These are phyloP conservation scores for Cryptococcus maquisensis DNA, from an alignment of 1,284 basidiomycete genomes.

Conservation along the genomic window DNA sequence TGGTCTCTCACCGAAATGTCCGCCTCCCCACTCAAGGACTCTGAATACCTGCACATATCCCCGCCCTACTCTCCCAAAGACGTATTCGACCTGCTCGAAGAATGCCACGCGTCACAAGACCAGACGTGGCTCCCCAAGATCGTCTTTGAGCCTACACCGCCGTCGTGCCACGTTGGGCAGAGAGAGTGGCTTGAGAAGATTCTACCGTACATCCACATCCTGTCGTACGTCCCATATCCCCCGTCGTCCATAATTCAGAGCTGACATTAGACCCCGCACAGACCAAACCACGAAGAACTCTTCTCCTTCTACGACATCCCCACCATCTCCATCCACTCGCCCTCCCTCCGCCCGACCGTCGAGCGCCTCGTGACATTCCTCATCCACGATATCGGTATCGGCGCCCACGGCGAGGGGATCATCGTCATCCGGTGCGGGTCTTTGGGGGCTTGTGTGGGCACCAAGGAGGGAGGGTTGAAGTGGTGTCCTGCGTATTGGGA, in stretches of 20 bases:
- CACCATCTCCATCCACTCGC: slow-evolving; percentile 6
- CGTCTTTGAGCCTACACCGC: slow-evolving; percentile 41
- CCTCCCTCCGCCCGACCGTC: slow-evolving; percentile 13
- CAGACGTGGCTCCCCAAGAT: slow-evolving; percentile 31
- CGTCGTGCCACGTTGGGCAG: slow-evolving; percentile 31
- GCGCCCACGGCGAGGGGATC: slow-evolving; percentile 22
- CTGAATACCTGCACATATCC: slow-evolving; percentile 37
- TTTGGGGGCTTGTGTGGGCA: slow-evolving; percentile 38
- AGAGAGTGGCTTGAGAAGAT: slow-evolving; percentile 26
- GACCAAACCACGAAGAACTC: slow-evolving; percentile 44
- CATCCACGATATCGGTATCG: slow-evolving; percentile 26
- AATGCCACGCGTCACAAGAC: slow-evolving; percentile 6
- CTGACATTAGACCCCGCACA: slow-evolving; percentile 1
- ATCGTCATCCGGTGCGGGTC: slow-evolving; percentile 42
- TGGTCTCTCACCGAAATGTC: slow-evolving; percentile 23
- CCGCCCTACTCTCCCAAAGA: slow-evolving; percentile 32
- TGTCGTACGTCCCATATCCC: slow-evolving; percentile 26
- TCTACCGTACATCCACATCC: slow-evolving; percentile 23
- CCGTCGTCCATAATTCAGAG: neutral
- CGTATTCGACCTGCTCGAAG: slow-evolving; percentile 17
- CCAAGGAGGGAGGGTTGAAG: slow-evolving; percentile 17
- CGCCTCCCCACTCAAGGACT: slow-evolving; percentile 20
- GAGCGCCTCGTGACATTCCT: slow-evolving; percentile 26
- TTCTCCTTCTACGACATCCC: slow-evolving; percentile 29
- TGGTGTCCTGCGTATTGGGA: slow-evolving; percentile 41